Percentiles rank a stretch among this genome's conserved stretches.
Conservation (phyloP, 1,284 basidiomycete species). For the Phylloboletellus chloephorus region DNA sequence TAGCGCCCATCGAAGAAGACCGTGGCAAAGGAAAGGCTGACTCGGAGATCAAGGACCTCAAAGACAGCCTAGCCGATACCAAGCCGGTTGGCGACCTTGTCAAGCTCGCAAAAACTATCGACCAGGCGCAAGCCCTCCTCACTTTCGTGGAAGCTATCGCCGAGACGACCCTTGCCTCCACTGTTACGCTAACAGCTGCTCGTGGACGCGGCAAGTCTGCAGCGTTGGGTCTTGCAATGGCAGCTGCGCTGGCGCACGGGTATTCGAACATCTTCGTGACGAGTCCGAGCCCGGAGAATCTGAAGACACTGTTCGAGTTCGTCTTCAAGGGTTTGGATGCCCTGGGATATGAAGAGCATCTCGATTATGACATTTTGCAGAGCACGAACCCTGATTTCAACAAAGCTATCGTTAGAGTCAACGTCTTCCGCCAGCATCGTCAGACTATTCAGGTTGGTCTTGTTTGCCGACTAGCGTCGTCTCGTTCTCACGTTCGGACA, state of each 20-base stretch:
- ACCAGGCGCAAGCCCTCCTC: constrained; percentile 88
- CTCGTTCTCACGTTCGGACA: constrained; percentile 27
- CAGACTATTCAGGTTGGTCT: constrained; percentile 84
- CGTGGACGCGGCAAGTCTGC: constrained; percentile 98
- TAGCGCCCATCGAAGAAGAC: constrained; percentile 62
- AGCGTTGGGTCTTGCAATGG: constrained; percentile 89
- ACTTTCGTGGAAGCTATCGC: constrained; percentile 92
- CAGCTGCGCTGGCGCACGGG: constrained; percentile 89
- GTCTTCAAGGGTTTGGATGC: constrained; percentile 96
- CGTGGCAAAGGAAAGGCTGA: constrained; percentile 47
- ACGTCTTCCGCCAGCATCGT: constrained; percentile 88
- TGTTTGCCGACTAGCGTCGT: background rate
- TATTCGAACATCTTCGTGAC: constrained; percentile 99
- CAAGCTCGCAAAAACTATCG: constrained; percentile 88
- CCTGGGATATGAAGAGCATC: constrained; percentile 94
- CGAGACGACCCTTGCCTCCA: constrained; percentile 90
- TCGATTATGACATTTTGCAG: constrained; percentile 95
- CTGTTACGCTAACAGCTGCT: constrained; percentile 90
- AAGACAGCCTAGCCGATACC: constrained; percentile 76
- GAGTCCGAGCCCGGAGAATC: constrained; percentile 94
- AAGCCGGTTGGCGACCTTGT: constrained; percentile 89
- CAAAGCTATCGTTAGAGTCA: constrained; percentile 94
- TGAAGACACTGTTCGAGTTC: constrained; percentile 98
- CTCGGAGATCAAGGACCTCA: constrained; percentile 75
- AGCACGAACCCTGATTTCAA: constrained; percentile 94